A percentile compares a stretch with the other conserved stretches of the same genome.
phyloP scores from a whole-genome alignment of 805 yeast genomes.

The Ogataea philodendri region DNA sequence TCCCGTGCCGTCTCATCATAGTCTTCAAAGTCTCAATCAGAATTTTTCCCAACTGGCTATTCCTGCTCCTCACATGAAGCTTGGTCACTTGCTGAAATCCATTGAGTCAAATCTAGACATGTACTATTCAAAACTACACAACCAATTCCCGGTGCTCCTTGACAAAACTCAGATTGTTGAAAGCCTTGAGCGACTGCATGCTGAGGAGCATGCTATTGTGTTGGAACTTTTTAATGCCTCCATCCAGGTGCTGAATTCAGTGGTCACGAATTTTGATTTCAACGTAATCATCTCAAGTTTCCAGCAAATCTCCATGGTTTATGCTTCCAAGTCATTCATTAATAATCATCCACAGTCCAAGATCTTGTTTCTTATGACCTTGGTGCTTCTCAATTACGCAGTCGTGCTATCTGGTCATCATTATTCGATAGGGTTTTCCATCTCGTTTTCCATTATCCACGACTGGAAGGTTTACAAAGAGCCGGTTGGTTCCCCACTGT shows the following conservation, averaged over 20 bases:
- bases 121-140: constrained; percentile 45
- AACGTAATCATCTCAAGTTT: constrained; percentile 37
- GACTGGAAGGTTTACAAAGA: constrained; percentile 52
- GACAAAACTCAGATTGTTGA: constrained; percentile 30
- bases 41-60: constrained; percentile 18
- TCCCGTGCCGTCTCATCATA: constrained; percentile 27
- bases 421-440: constrained; percentile 55
- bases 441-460: constrained; percentile 53
- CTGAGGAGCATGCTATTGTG: constrained; percentile 31
- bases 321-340: constrained; percentile 36
- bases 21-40: constrained; percentile 27
- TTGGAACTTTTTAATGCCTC: constrained; percentile 43
- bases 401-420: constrained; percentile 58
- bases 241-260: constrained; percentile 37
- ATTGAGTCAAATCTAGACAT: constrained; percentile 37
- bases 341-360: constrained; percentile 28
- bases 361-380: constrained; percentile 37
- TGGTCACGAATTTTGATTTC: constrained; percentile 28
- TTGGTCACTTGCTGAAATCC: constrained; percentile 23
- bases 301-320: constrained; percentile 35
- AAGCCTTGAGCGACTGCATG: constrained; percentile 28
- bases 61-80: constrained; percentile 22
- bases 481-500: constrained; percentile 21
- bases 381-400: constrained; percentile 51
- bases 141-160: constrained; percentile 46